Evolutionary conservation across 345 rosid species (phyloP).

Genomic region (Clausena lansium): DNA sequence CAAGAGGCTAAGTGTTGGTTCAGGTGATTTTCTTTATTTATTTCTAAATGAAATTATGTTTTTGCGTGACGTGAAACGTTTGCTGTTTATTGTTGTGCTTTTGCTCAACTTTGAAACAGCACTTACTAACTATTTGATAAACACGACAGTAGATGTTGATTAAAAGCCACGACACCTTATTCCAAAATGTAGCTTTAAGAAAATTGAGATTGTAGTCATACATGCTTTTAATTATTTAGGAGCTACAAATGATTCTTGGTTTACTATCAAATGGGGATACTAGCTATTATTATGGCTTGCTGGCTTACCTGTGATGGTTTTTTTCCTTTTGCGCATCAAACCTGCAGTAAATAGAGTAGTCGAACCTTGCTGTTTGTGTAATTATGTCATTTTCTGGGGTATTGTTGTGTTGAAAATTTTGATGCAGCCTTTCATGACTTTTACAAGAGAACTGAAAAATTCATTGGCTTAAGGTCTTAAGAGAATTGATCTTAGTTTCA

Average conservation of each 20-base stretch:
- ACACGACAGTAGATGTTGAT: background rate
- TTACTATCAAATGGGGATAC: too few relatives aligned
- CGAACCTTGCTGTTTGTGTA: background rate
- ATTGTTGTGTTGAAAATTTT: background rate
- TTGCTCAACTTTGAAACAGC: background rate
- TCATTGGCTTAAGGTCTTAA: background rate
- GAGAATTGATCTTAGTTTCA: background rate
- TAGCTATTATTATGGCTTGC: background rate
- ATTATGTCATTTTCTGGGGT: background rate
- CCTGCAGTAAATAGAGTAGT: background rate
- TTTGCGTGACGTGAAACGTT: background rate
- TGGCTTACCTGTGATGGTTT: background rate
- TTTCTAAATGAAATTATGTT: background rate
- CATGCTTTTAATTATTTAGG: background rate
- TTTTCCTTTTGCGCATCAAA: background rate
- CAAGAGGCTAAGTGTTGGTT: conserved; percentile 70
- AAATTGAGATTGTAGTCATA: background rate
- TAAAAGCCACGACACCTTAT: background rate
- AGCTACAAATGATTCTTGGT: background rate
- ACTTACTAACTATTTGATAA: background rate
- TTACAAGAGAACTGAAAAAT: background rate
- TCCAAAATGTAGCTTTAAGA: background rate
- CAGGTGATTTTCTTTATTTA: conserved; percentile 37
- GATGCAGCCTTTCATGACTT: background rate
- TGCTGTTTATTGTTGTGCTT: too few relatives aligned